phyloP scores from a whole-genome alignment of 495 filamentous ascomycete species.

The Neurospora discreta region DNA sequence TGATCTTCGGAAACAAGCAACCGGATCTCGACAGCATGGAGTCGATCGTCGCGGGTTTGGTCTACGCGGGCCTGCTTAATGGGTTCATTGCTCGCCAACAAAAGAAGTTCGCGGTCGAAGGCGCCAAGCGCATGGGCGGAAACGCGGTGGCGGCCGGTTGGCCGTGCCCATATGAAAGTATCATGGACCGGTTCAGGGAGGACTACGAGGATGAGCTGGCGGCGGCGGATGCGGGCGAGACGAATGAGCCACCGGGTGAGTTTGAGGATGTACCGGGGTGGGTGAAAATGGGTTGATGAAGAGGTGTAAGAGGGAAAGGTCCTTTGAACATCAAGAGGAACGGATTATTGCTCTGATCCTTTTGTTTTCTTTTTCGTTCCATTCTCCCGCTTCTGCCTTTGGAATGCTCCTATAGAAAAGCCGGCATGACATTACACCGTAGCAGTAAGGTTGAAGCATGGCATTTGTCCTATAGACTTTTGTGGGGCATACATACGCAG shows the following conservation, averaged over 20 bases:
- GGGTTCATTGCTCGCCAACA: constrained; percentile 76
- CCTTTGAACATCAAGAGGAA: no score
- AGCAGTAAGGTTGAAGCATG: neutral
- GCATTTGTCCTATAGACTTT: neutral
- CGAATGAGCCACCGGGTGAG: constrained; percentile 18
- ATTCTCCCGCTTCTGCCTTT: neutral
- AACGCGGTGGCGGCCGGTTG: constrained; percentile 35
- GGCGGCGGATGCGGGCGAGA: constrained; percentile 11
- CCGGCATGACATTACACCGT: neutral
- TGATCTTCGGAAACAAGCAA: constrained; percentile 40
- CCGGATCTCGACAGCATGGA: constrained; percentile 61
- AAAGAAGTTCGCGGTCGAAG: constrained; percentile 69
- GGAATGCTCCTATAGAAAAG: neutral
- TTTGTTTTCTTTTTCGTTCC: neutral
- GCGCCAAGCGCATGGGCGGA: constrained; percentile 51
- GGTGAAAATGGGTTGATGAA: constrained; percentile 13
- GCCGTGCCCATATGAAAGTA: constrained; percentile 23
- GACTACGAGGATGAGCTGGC: constrained; percentile 18
- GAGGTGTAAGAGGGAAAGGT: neutral
- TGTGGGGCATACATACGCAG: neutral
- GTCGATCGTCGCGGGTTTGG: constrained; percentile 59
- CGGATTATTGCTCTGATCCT: neutral
- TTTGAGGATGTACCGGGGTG: constrained; percentile 26
- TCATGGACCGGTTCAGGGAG: constrained; percentile 22
- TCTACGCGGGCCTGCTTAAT: constrained; percentile 72